These are phyloP conservation scores for Trichomonas vaginalis DNA, from an alignment of 208 protist genomes.

Conservation along the genomic window DNA sequence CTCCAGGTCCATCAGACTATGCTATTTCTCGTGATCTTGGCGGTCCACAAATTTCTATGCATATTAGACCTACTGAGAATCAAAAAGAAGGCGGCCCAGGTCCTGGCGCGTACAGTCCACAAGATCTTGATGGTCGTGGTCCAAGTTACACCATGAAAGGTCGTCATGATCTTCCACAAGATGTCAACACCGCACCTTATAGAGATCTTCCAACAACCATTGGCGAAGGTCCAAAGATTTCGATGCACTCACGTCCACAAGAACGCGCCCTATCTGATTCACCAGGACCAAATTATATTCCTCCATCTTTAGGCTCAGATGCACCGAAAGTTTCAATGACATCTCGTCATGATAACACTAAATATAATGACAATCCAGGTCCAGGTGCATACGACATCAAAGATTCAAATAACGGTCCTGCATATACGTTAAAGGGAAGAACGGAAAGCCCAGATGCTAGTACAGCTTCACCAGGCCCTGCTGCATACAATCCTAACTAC, in stretches of 20 bases:
- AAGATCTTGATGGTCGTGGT: neutral
- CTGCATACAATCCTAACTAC: neutral
- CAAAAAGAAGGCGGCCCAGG: neutral
- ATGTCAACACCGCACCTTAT: neutral
- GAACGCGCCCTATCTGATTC: neutral
- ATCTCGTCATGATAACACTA: neutral
- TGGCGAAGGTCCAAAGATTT: neutral
- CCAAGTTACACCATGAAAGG: neutral
- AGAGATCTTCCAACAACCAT: neutral
- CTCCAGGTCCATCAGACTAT: neutral
- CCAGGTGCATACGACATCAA: neutral
- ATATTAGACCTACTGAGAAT: neutral
- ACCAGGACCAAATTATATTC: neutral
- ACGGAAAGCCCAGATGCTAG: neutral
- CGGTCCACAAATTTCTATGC: neutral
- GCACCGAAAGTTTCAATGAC: neutral
- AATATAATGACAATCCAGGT: neutral
- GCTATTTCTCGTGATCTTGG: neutral
- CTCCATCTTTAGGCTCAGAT: neutral
- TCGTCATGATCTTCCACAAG: neutral
- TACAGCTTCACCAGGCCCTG: neutral
- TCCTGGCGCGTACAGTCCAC: neutral
- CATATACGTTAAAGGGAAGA: neutral
- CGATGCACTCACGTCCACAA: neutral
- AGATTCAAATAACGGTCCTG: neutral